Base-by-base conservation (phyloP, 495 filamentous ascomycete genomes). In the Aspergillus kassunensis region DNA sequence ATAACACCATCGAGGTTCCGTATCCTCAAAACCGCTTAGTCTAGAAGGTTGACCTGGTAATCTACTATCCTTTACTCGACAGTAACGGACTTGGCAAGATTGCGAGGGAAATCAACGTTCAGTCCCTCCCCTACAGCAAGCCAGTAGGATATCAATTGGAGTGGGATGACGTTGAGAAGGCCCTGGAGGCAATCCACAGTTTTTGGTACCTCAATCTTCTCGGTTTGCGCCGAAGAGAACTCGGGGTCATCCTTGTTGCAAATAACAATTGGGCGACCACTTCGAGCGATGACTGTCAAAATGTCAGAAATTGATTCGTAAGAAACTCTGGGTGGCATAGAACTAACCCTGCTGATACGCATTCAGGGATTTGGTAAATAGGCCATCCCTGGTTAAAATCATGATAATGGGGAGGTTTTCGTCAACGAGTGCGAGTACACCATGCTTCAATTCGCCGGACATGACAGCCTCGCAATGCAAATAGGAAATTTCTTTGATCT, bases 401-500 rank as follows among this genome's bases (percentile, higher is more conserved):
- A 98, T 98, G 75, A 98, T 96, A 69, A 98, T 98, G 49, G 93
- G 93, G 24, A 98, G 81, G 69, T 95, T 90, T 79, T 97, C 93
- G 64, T 98, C 93, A 37, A 98, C 93, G 52, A 98, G 80, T 40
- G 93, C 93, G 63, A 98, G 78, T 49, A 98, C 93, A 76, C 93
- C 93, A 68, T 98, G 93, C 78, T 98, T 98, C 57, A 98, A 74
- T 74, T 98, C 93, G 66, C 93, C 93, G 52, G 93, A 97, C 93
- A 98, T 98, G 71, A 98, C 93, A 63, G 93, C 93, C 76, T 98
- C 93, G 69, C 93, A 98, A 69, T 98, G 93, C 44, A 98, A 87
- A 69, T 98, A 98, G 39, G 93, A 97, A 58, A 98, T 98, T 75
- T 98, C 93, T 81, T 98, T 98, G 67, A 98, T 98, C 78, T 98